These are phyloP conservation scores for Yamadazyma membranifaciens DNA, from an alignment of 1,139 yeast genomes.

Conservation along the genomic window DNA sequence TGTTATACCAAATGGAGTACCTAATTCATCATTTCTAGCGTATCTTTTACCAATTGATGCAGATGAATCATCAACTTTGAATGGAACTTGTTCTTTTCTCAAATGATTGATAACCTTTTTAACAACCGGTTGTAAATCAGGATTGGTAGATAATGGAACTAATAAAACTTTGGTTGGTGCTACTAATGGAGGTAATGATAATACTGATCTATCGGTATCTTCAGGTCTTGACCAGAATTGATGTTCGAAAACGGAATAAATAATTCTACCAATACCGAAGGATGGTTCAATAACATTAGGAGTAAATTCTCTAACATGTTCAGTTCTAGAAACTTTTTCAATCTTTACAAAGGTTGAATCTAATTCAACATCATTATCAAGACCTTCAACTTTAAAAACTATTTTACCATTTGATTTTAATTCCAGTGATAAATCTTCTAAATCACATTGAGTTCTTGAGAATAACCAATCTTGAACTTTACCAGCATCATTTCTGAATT, in stretches of 20 bases:
- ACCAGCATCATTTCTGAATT: slow-evolving; percentile 95
- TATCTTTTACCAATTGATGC: slow-evolving; percentile 99
- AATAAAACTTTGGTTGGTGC: slow-evolving; percentile 97
- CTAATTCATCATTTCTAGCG: slow-evolving; percentile 98
- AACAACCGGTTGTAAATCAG: slow-evolving; percentile 76
- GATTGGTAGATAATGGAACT: slow-evolving; percentile 88
- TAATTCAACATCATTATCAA: slow-evolving; percentile 64
- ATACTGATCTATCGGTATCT: slow-evolving; percentile 84
- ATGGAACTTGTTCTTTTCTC: slow-evolving; percentile 82
- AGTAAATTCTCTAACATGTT: slow-evolving; percentile 90
- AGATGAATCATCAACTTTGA: slow-evolving; percentile 95
- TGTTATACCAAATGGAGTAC: slow-evolving; percentile 98
- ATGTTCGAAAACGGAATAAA: slow-evolving; percentile 92
- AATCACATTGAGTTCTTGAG: slow-evolving; percentile 79
- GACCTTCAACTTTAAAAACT: slow-evolving; percentile 57
- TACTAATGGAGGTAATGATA: slow-evolving; percentile 91
- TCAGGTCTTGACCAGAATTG: slow-evolving; percentile 94
- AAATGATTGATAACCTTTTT: slow-evolving; percentile 66
- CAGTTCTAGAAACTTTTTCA: slow-evolving; percentile 75
- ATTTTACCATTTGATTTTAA: slow-evolving; percentile 65
- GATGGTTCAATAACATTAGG: slow-evolving; percentile 99
- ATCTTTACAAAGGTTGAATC: slow-evolving; percentile 71
- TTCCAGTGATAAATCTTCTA: slow-evolving; percentile 73
- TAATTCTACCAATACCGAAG: slow-evolving; percentile 97
- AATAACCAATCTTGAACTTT: slow-evolving; percentile 79